These are phyloP conservation scores for Thamnidium elegans DNA, from an alignment of 192 early-diverging fungal genomes.

Conservation along the genomic window DNA sequence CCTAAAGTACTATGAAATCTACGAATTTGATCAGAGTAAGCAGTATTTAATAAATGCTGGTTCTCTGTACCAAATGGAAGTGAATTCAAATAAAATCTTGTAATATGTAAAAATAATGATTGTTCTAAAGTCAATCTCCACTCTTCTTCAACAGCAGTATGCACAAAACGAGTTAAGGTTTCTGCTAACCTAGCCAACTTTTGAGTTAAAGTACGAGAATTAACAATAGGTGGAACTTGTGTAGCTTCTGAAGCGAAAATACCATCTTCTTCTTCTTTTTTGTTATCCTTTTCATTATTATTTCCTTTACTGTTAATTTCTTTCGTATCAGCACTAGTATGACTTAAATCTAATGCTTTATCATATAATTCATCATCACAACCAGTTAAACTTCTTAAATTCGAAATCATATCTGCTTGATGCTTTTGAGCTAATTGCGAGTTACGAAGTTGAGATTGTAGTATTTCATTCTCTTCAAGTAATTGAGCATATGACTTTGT, in stretches of 20 bases:
- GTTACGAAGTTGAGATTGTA: constrained; percentile 31
- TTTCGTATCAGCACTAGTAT: not conserved
- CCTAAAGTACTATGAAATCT: constrained; percentile 38
- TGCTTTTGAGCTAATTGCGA: constrained; percentile 32
- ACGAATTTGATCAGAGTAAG: constrained; percentile 36
- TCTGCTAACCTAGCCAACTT: constrained; percentile 19
- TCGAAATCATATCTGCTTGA: constrained; percentile 29
- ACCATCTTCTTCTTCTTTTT: not conserved
- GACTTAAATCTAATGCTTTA: constrained; percentile 14
- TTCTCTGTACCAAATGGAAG: constrained; percentile 40
- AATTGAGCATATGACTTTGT: constrained; percentile 37
- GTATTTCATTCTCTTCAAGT: constrained; percentile 39
- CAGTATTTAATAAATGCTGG: constrained; percentile 34
- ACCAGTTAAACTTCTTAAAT: constrained; percentile 24
- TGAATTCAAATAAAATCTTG: constrained; percentile 23
- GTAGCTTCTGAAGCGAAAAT: not conserved
- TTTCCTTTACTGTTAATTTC: not conserved
- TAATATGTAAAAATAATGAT: constrained; percentile 21
- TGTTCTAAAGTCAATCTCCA: constrained; percentile 22
- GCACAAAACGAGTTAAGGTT: constrained; percentile 18
- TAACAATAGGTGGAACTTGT: not conserved
- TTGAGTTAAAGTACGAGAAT: constrained; percentile 19
- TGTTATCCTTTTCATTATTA: not conserved
- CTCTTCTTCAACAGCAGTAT: constrained; percentile 1
- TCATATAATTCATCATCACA: constrained; percentile 16